A percentile compares a stretch with the other conserved stretches of the same genome.
Evolutionary conservation across 805 yeast species (phyloP).

Genomic region (Metschnikowia picachoensis): DNA sequence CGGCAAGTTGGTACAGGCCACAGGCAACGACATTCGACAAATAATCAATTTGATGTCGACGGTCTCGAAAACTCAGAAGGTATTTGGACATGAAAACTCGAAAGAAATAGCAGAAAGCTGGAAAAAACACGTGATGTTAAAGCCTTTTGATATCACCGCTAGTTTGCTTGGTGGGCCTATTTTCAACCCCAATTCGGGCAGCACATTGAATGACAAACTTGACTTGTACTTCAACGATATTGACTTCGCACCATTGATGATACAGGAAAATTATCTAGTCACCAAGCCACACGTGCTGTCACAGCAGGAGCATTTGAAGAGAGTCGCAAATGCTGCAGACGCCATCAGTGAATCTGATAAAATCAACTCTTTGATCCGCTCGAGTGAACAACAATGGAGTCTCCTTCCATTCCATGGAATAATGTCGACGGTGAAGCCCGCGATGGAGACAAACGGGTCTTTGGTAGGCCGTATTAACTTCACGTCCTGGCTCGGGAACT

Average conservation of each 20-base stretch:
- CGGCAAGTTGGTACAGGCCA: slow-evolving; percentile 78
- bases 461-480: slow-evolving; percentile 69
- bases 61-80: slow-evolving; percentile 67
- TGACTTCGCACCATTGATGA: slow-evolving; percentile 92
- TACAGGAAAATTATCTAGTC: slow-evolving; percentile 84
- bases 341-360: slow-evolving; percentile 81
- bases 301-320: slow-evolving; percentile 51
- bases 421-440: slow-evolving; percentile 79
- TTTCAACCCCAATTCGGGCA: slow-evolving; percentile 49
- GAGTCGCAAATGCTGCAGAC: slow-evolving; percentile 77
- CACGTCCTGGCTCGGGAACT: slow-evolving; percentile 86
- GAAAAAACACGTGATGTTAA: slow-evolving; percentile 86
- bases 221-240: slow-evolving; percentile 91
- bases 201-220: slow-evolving; percentile 73
- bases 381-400: slow-evolving; percentile 93
- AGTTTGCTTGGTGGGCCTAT: slow-evolving; percentile 57
- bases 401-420: slow-evolving; percentile 88
- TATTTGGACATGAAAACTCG: slow-evolving; percentile 61
- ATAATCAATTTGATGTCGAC: slow-evolving; percentile 87
- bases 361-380: slow-evolving; percentile 77
- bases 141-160: slow-evolving; percentile 87
- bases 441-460: slow-evolving; percentile 69
- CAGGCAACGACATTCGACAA: slow-evolving; percentile 90
- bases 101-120: slow-evolving; percentile 61
- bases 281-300: slow-evolving; percentile 54